Conservation (phyloP, 768 basidiomycete species). For the Lentinula edodes region DNA sequence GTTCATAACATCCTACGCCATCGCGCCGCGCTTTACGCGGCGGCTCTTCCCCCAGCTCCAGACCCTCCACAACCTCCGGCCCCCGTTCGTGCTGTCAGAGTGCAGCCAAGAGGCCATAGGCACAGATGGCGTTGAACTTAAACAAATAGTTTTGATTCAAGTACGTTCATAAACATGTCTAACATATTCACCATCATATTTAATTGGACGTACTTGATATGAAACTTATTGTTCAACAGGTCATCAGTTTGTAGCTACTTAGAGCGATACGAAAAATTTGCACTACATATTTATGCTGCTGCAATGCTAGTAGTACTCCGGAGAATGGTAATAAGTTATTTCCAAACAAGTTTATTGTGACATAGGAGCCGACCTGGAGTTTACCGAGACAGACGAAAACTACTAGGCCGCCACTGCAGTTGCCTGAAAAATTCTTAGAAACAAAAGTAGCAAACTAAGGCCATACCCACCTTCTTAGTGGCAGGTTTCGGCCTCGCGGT, state of each 20-base stretch:
- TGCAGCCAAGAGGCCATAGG: too few species aligned
- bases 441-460: not conserved
- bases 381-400: not conserved
- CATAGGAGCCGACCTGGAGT: too few species aligned
- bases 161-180: too few species aligned
- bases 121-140: not conserved
- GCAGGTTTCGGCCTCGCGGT: constrained; percentile 27
- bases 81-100: not conserved
- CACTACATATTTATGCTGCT: too few species aligned
- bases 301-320: too few species aligned
- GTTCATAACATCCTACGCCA: not conserved
- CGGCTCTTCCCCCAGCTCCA: not conserved
- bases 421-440: not conserved
- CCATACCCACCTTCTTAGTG: constrained; percentile 7
- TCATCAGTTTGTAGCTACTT: not conserved
- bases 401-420: not conserved
- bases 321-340: too few species aligned
- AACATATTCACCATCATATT: not conserved
- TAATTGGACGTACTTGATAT: not conserved
- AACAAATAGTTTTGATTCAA: too few species aligned
- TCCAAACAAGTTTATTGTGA: too few species aligned
- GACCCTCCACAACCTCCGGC: not conserved
- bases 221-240: not conserved
- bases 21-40: not conserved
- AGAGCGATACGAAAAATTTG: too few species aligned